Percentiles rank a stretch among this genome's conserved stretches.
These are phyloP conservation scores for Venturia aucupariae DNA, from an alignment of 2,329 filamentous ascomycete genomes.

Conservation along the genomic window DNA sequence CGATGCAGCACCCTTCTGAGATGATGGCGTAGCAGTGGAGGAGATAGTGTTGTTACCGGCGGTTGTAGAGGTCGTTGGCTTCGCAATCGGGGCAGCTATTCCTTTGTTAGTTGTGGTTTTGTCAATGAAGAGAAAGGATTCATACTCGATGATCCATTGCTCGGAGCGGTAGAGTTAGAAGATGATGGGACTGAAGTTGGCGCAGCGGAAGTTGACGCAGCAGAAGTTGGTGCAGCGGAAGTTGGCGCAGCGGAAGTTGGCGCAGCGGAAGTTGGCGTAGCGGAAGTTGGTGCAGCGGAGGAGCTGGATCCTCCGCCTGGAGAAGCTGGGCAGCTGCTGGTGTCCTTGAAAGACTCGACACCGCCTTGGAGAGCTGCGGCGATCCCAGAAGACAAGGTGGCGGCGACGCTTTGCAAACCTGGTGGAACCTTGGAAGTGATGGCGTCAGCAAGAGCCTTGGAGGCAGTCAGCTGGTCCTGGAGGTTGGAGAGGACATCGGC, in stretches of 20 bases:
- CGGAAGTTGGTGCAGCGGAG: background rate
- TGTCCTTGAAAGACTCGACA: constrained; percentile 20
- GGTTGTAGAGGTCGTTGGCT: background rate
- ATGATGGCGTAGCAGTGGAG: no score
- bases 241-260: background rate
- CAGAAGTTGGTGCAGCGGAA: background rate
- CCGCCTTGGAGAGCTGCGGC: constrained; percentile 26
- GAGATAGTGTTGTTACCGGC: background rate
- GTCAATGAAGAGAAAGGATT: background rate
- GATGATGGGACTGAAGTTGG: background rate
- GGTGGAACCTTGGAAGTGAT: constrained; percentile 1
- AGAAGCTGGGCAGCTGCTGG: background rate
- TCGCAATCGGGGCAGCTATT: background rate
- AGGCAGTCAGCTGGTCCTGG: background rate
- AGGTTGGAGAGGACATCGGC: background rate
- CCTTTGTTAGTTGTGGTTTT: background rate
- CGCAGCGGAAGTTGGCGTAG: background rate
- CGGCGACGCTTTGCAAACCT: background rate
- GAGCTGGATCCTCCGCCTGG: background rate
- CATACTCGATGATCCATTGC: background rate
- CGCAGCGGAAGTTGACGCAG: background rate
- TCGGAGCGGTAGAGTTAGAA: background rate
- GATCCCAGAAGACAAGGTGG: constrained; percentile 20
- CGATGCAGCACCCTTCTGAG: background rate
- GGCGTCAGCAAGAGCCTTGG: constrained; percentile 2